Evolutionary conservation across 2,329 filamentous ascomycete genomes (phyloP).

Genomic region (Annulohypoxylon truncatum): DNA sequence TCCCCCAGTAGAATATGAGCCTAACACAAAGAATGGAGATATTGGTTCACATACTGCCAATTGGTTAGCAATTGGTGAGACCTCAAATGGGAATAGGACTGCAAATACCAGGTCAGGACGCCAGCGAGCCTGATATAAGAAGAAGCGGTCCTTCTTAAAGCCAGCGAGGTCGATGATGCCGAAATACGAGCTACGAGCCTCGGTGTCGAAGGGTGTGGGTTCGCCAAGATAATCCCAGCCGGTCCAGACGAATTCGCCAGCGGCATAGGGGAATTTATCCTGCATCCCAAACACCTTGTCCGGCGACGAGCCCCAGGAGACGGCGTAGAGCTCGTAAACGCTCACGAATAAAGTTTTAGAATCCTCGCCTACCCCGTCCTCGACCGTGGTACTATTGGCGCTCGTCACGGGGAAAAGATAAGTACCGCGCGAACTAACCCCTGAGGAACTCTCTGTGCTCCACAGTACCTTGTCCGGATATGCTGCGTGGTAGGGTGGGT

Average conservation of each 20-base stretch:
- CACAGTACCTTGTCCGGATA: constrained; percentile 62
- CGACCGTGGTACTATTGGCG: constrained; percentile 51
- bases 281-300: constrained; percentile 65
- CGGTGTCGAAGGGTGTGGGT: constrained; percentile 58
- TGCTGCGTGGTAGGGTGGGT: constrained; percentile 56
- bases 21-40: not conserved
- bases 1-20: not conserved
- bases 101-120: constrained; percentile 51
- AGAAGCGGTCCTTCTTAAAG: constrained; percentile 67
- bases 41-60: not conserved
- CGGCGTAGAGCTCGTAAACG: constrained; percentile 63
- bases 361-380: constrained; percentile 50
- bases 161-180: constrained; percentile 68
- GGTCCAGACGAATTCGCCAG: constrained; percentile 65
- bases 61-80: constrained; percentile 46
- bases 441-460: constrained; percentile 57
- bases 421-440: constrained; percentile 61
- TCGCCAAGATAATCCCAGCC: constrained; percentile 64
- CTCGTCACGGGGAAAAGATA: constrained; percentile 63
- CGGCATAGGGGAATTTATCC: constrained; percentile 61
- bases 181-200: constrained; percentile 63
- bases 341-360: constrained; percentile 52
- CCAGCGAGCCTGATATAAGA: constrained; percentile 67
- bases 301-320: constrained; percentile 59
- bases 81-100: constrained; percentile 53